Evolutionary conservation across 345 rosid genomes (phyloP), one percentile per base, ranked within the genome.

Genomic region (Bruguiera gymnorhiza): DNA sequence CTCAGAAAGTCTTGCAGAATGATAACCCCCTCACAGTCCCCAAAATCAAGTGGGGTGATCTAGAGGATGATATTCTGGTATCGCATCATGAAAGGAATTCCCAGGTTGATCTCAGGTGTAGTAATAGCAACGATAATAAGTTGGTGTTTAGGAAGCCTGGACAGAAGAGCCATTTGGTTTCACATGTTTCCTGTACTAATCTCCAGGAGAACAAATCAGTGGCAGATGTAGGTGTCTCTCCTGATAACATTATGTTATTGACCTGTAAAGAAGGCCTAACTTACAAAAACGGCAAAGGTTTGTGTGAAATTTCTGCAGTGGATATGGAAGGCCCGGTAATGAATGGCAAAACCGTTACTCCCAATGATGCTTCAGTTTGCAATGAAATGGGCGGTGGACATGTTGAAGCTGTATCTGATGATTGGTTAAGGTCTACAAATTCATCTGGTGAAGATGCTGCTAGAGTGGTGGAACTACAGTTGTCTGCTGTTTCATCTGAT

Each of bases 31-130:
- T 60, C 30, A 66, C 62, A 36, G 68, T 78, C 73, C 85, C 80
- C 31, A 88, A 84, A 65, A 79, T 88, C 67, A 88, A 76, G 78
- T 78, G 86, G 88, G 91, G 86, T 62, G 88, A 79, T 82, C 76
- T 85, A 65, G 89, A 85, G 73, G 85, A 82, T 60, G 84, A 85
- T 73, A 73, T 74, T 78, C 62, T 81, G 63, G 60, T 73, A 32
- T 65, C 16, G 21, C 74, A 69, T 73, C 63, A 54, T 70, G 84
- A 70, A 69, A 81, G 68, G 46, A 78, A 48, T 53, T 64, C 61
- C 66, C 76, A 72, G 70, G 63, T 63, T 71, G 86, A 65, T 74
- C 73, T 77, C 59, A 82, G 61, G 75, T 80, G 76, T 52, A 76
- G 73, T 62, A 72, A 76, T 71, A 73, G 75, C 39, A 72, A 72